Evolutionary conservation across 768 basidiomycete genomes (phyloP).

Genomic region (Lentinula aciculospora): DNA sequence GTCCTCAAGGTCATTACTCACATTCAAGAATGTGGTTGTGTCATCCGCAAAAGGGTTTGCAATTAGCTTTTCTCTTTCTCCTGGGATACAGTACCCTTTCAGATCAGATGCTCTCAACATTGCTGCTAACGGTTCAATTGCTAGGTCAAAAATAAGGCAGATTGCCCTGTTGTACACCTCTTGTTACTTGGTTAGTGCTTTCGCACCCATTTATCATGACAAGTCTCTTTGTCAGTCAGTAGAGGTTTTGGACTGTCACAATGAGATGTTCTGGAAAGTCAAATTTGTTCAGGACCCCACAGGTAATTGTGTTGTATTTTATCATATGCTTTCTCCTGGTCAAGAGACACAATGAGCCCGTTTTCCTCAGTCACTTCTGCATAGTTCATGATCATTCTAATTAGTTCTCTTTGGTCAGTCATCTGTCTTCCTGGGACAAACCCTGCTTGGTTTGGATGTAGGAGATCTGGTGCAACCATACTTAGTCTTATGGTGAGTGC

Average conservation of each 20-base stretch:
- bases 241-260: conserved; percentile 14
- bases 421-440: conserved; percentile 15
- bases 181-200: conserved; percentile 13
- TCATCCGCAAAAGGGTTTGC: conserved; percentile 21
- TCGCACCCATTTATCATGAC: conserved; percentile 19
- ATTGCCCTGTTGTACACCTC: conserved; percentile 22
- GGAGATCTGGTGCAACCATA: background rate
- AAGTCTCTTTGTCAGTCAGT: conserved; percentile 12
- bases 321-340: conserved; percentile 8
- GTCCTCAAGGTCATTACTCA: conserved; percentile 2
- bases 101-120: conserved; percentile 12
- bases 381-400: conserved; percentile 10
- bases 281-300: background rate
- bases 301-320: conserved; percentile 16
- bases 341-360: conserved; percentile 5
- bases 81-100: conserved; percentile 13
- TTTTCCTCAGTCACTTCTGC: conserved; percentile 10
- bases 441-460: conserved; percentile 20
- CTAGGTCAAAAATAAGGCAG: conserved; percentile 26
- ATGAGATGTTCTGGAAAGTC: conserved; percentile 8
- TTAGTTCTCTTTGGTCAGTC: conserved; percentile 13
- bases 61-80: conserved; percentile 5
- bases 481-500: conserved; percentile 13
- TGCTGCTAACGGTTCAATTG: conserved; percentile 24
- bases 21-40: conserved; percentile 14